Conservation (phyloP, 1,139 yeast species). For the Diutina mesorugosa region DNA sequence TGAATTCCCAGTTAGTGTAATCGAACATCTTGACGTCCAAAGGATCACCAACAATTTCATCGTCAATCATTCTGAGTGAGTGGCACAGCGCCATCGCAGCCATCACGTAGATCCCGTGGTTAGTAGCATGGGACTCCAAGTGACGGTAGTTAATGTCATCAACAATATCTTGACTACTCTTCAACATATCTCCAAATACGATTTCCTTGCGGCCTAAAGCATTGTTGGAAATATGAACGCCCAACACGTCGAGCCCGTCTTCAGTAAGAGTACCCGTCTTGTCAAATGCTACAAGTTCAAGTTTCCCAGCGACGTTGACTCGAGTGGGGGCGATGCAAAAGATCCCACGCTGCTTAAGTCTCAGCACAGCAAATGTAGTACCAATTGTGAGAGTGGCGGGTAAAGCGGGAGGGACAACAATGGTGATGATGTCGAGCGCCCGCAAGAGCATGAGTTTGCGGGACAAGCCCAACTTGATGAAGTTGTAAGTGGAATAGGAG, state of each 20-base stretch:
- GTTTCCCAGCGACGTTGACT: conserved; percentile 87
- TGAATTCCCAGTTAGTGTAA: conserved; percentile 65
- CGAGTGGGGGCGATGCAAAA: conserved; percentile 90
- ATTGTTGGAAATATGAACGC: conserved; percentile 55
- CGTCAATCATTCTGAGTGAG: conserved; percentile 68
- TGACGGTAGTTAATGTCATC: background rate
- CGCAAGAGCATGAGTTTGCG: conserved; percentile 63
- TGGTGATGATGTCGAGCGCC: conserved; percentile 87
- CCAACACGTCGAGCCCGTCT: conserved; percentile 88
- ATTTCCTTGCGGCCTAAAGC: conserved; percentile 39
- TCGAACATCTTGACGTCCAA: conserved; percentile 87
- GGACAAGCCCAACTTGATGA: conserved; percentile 63
- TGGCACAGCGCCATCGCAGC: conserved; percentile 76
- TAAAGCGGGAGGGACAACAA: conserved; percentile 96
- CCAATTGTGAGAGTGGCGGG: conserved; percentile 97
- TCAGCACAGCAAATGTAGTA: conserved; percentile 75
- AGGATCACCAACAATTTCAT: conserved; percentile 83
- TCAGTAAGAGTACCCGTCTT: conserved; percentile 96
- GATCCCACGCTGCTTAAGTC: conserved; percentile 52
- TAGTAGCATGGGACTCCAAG: conserved; percentile 11
- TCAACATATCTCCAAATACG: conserved; percentile 33
- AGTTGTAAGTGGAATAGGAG: conserved; percentile 69
- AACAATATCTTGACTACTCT: conserved; percentile 11
- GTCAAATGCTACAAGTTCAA: conserved; percentile 86
- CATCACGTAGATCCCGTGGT: conserved; percentile 22